Conservation (phyloP, 2,329 filamentous ascomycete genomes). For the Pleomassaria siparia region DNA sequence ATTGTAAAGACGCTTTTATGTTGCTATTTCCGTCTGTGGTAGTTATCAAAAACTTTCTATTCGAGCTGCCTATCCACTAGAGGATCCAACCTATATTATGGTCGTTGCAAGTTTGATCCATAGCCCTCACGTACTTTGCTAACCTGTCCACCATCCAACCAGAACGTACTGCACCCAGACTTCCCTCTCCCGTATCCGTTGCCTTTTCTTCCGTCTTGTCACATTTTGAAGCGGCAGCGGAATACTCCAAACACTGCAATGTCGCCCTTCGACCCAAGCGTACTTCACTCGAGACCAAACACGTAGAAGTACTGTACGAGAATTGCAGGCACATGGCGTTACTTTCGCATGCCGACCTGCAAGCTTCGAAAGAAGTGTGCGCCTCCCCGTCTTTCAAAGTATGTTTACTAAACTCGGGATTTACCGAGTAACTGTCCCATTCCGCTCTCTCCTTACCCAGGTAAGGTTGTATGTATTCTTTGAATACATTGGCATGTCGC, state of each 20-base stretch:
- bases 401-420: background rate
- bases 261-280: constrained; percentile 1
- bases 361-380: constrained; percentile 2
- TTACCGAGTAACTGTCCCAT: constrained; percentile 5
- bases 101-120: too few species aligned
- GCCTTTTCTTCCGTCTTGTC: background rate
- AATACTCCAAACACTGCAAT: constrained; percentile 8
- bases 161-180: background rate
- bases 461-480: constrained; percentile 5
- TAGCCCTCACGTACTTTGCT: background rate
- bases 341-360: constrained; percentile 4
- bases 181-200: background rate
- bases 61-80: too few species aligned
- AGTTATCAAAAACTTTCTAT: too few species aligned
- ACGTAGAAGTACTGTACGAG: constrained; percentile 1
- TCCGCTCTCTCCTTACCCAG: background rate
- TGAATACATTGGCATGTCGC: constrained; percentile 12
- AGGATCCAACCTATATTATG: too few species aligned
- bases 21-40: too few species aligned
- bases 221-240: constrained; percentile 4
- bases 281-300: constrained; percentile 4
- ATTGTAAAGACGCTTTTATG: too few species aligned
- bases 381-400: background rate
- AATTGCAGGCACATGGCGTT: constrained; percentile 9
- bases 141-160: background rate